phyloP scores from a whole-genome alignment of 2,329 filamentous ascomycete genomes.

The Phaeosphaeria sp. region DNA sequence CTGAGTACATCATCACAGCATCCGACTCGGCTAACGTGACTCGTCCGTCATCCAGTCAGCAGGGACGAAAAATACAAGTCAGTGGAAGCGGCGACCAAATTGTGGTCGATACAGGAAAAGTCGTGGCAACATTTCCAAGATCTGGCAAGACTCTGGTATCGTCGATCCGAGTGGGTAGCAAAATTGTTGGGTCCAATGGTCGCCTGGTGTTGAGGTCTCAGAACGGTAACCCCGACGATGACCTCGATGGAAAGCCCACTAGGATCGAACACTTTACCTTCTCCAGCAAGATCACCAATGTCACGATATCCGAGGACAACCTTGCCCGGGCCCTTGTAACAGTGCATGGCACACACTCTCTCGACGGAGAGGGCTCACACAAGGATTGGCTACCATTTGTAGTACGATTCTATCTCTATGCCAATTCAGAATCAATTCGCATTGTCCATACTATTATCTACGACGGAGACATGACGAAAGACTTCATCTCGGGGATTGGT shows the following conservation, averaged over 20 bases:
- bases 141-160: conserved; percentile 39
- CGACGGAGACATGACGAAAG: conserved; percentile 56
- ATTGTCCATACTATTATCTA: conserved; percentile 64
- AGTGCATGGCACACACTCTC: conserved; percentile 47
- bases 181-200: conserved; percentile 46
- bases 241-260: conserved; percentile 43
- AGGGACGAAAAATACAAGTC: conserved; percentile 29
- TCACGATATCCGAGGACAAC: conserved; percentile 55
- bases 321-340: conserved; percentile 58
- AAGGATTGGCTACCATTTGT: conserved; percentile 62
- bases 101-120: conserved; percentile 41
- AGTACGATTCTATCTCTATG: conserved; percentile 65
- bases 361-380: conserved; percentile 38
- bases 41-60: conserved; percentile 12
- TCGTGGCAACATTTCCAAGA: conserved; percentile 43
- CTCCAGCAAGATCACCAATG: conserved; percentile 59
- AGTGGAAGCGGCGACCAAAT: conserved; percentile 30
- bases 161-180: conserved; percentile 48
- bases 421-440: conserved; percentile 61
- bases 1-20: conserved; percentile 54
- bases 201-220: conserved; percentile 61
- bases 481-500: conserved; percentile 63
- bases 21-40: conserved; percentile 29
- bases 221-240: conserved; percentile 52
- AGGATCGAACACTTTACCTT: conserved; percentile 55